A percentile compares a stretch with the other conserved stretches of the same genome.
These are phyloP conservation scores for Saprolegnia diclina DNA, from an alignment of 352 stramenopile species.

Conservation along the genomic window DNA sequence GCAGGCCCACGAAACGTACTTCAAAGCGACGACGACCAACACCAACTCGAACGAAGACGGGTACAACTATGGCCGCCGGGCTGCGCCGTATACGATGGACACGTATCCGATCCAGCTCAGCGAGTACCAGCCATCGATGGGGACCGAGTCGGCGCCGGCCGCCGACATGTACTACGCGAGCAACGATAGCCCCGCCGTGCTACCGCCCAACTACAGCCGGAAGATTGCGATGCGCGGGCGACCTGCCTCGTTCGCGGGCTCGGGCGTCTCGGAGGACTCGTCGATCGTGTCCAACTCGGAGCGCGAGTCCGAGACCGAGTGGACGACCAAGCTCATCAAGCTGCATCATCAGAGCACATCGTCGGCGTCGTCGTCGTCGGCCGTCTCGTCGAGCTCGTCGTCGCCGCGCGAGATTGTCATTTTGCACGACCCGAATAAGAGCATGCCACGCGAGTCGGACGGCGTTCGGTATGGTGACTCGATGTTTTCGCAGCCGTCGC, in stretches of 20 bases:
- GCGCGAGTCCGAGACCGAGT: slow-evolving; percentile 10
- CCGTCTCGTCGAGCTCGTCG: background rate
- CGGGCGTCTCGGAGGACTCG: slow-evolving; percentile 11
- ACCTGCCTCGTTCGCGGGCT: background rate
- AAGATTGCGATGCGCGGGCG: background rate
- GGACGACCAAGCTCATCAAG: slow-evolving; percentile 2
- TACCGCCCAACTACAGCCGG: background rate
- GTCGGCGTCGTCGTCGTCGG: slow-evolving; percentile 4
- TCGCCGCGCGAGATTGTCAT: background rate
- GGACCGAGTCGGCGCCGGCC: background rate
- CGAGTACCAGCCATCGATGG: background rate
- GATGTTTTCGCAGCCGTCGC: slow-evolving; percentile 4
- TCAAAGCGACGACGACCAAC: background rate
- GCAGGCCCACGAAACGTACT: background rate
- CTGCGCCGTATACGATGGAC: background rate
- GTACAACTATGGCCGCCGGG: background rate
- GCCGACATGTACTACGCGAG: slow-evolving; percentile 12
- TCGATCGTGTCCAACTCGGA: background rate
- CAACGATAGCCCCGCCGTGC: background rate
- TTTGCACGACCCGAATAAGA: background rate
- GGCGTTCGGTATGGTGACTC: background rate
- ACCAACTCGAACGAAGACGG: background rate
- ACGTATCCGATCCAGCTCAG: slow-evolving; percentile 11
- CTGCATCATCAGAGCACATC: background rate
- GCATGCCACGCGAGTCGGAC: background rate